Conservation (phyloP, 306 rosid genomes). For the Lathyrus aphaca region DNA sequence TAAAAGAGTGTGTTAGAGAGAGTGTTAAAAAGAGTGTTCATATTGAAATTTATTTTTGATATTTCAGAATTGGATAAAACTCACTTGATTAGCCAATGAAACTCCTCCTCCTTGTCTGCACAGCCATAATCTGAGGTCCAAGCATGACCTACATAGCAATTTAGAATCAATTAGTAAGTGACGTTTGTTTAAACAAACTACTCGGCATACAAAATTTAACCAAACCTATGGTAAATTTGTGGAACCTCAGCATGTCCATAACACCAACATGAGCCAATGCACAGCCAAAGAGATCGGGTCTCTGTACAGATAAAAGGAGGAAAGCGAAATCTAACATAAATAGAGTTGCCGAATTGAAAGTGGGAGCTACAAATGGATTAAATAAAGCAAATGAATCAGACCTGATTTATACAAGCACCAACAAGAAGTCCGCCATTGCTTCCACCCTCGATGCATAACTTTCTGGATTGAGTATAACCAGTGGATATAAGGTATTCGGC, state of each 20-base stretch:
- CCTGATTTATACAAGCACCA: constrained; percentile 98
- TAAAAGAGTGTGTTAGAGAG: no score
- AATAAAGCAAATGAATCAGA: constrained; percentile 34
- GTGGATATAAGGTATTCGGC: constrained; percentile 87
- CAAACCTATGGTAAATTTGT: constrained; percentile 92
- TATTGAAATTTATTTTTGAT: constrained; percentile 8
- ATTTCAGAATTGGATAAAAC: constrained; percentile 27
- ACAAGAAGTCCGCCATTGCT: constrained; percentile 98
- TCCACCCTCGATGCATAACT: constrained; percentile 94
- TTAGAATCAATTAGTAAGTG: constrained; percentile 23
- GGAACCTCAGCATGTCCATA: constrained; percentile 98
- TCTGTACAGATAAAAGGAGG: constrained; percentile 52
- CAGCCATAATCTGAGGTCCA: constrained; percentile 97
- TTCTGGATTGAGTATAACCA: constrained; percentile 78
- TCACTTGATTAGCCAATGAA: constrained; percentile 86
- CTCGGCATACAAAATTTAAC: constrained; percentile 25
- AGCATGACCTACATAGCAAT: constrained; percentile 75
- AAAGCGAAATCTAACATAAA: constrained; percentile 18
- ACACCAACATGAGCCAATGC: constrained; percentile 98
- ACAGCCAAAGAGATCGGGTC: constrained; percentile 93
- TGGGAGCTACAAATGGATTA: constrained; percentile 18
- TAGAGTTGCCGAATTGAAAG: constrained; percentile 11
- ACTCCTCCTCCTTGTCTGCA: constrained; percentile 87
- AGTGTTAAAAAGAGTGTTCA: no score
- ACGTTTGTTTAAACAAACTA: constrained; percentile 3